Evolutionary conservation across 1,284 basidiomycete species (phyloP), one percentile per base, ranked within the genome.

Genomic region (Austroboletus niveus): DNA sequence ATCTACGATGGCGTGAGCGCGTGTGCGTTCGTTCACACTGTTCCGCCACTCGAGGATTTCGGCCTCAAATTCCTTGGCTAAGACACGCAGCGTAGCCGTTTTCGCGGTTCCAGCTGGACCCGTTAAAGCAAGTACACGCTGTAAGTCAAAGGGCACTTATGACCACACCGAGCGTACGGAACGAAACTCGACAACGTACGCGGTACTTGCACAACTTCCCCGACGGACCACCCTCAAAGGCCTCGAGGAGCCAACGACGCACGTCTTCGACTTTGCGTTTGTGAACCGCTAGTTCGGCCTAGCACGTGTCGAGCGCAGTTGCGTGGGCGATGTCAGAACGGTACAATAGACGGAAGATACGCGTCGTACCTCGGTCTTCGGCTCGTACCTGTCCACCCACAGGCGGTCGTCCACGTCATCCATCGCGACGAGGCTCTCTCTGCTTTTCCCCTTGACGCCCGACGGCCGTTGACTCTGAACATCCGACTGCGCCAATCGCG

Each of bases 91-190:
- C 0, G 92, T 92, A 0, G 93, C 81, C 0, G 96, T 96, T 74
- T 99, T 99, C 0, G 85, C 96, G 0, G 86, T 83, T 1, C 96
- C 96, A 9, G 94, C 87, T 0, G 93, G 93, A 2, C 96, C 96
- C 2, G 90, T 91, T 8, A 99, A 72, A 0, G 85, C 83, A 2
- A 98, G 79, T 22, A 99, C 82, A 36, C 92, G 80, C 93, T 94
- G 56, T 10, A 40, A 17, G 17, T 29, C 49, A 47, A n/a, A 41
- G 47, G 6, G 7, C 15, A n/a, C 20, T 14, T 6, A 17, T 15
- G 48, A 38, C 15, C 42, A 39, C 27, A 8, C 12, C 6, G 8
- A 14, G 34, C 14, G 43, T 42, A 50, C 7, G 47, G 5, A 5
- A 20, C 42, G 8, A 29, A 22, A 17, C 11, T 5, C 11, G 45